Evolutionary conservation across 192 early-diverging fungal species (phyloP).

Genomic region (Funneliformis geosporum): DNA sequence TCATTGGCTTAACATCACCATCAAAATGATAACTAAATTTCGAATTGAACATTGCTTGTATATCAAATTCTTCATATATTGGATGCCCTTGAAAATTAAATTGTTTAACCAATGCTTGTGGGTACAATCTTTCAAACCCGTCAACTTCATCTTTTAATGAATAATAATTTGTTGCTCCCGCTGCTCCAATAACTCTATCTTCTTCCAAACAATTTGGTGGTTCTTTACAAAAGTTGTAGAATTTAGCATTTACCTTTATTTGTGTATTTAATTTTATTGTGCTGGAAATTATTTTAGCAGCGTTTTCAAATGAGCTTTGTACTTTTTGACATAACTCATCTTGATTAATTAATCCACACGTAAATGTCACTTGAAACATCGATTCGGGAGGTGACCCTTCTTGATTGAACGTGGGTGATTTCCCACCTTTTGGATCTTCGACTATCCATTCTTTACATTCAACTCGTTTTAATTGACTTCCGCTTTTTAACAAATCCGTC

Average conservation of each 20-base stretch:
- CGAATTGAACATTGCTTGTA: neutral
- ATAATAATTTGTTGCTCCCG: neutral
- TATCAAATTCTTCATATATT: neutral
- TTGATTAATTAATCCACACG: neutral
- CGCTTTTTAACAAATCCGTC: neutral
- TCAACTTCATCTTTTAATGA: neutral
- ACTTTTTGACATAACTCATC: neutral
- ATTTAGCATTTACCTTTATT: slow-evolving; percentile 3
- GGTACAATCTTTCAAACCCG: neutral
- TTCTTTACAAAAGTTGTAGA: neutral
- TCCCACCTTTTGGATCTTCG: neutral
- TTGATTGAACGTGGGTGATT: neutral
- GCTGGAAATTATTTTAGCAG: neutral
- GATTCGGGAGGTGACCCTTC: neutral
- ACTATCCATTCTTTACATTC: neutral
- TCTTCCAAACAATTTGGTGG: too few species aligned
- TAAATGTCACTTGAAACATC: neutral
- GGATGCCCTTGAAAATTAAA: neutral
- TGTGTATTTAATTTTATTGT: neutral
- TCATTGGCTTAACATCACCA: neutral
- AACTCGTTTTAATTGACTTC: neutral
- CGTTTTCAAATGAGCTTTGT: neutral
- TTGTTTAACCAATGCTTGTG: slow-evolving; percentile 24
- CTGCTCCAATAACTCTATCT: neutral
- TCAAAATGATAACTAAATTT: neutral